Percentiles rank a stretch among this genome's conserved stretches.
These are phyloP conservation scores for Dendryphion nanum DNA, from an alignment of 2,329 filamentous ascomycete genomes.

Conservation along the genomic window DNA sequence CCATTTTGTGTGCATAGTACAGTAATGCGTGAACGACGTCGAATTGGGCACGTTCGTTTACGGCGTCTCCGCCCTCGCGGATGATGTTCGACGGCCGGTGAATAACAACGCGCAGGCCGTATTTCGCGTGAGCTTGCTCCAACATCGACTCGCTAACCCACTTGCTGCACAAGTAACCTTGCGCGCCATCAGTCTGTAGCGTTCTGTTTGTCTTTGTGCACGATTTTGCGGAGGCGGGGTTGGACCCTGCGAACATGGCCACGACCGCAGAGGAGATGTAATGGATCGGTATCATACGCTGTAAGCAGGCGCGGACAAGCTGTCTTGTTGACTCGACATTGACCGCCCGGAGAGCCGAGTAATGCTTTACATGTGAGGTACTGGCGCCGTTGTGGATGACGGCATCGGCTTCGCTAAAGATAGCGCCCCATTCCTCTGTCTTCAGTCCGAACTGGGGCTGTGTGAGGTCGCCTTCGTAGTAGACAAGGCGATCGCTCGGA, in stretches of 20 bases:
- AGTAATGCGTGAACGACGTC: not conserved
- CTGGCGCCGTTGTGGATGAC: constrained; percentile 14
- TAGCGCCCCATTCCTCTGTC: not conserved
- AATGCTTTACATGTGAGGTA: constrained; percentile 8
- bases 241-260: not conserved
- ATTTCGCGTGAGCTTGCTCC: not conserved
- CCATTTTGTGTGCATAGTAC: not conserved
- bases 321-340: constrained; percentile 7
- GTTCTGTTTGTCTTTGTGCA: no score
- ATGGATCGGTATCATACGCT: constrained; percentile 6
- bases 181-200: not conserved
- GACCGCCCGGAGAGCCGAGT: not conserved
- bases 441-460: constrained; percentile 6
- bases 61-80: not conserved
- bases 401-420: constrained; percentile 6
- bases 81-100: not conserved
- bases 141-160: not conserved
- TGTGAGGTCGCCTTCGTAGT: constrained; percentile 5
- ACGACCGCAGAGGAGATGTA: constrained; percentile 12
- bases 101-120: not conserved
- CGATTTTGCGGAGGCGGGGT: no score
- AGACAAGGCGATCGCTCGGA: not conserved
- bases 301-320: constrained; percentile 1
- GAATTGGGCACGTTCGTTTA: not conserved
- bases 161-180: not conserved